phyloP scores from a whole-genome alignment of 371 early-diverging fungal species.

The Nematocida sp. region DNA sequence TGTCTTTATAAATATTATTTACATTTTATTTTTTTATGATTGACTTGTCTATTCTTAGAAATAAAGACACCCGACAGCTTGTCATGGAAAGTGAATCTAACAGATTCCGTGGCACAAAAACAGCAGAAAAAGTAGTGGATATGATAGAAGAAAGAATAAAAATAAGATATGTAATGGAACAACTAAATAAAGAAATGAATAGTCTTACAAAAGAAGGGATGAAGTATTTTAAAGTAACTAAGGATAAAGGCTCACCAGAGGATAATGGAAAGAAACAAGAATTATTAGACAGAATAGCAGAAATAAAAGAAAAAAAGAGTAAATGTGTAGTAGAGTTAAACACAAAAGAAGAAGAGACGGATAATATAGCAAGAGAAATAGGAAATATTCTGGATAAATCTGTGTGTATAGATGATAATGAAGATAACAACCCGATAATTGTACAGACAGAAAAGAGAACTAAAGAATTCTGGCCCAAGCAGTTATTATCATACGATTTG shows the following conservation, averaged over 20 bases:
- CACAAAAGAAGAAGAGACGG: conserved; percentile 56
- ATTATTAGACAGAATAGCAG: conserved; percentile 20
- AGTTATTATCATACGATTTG: conserved; percentile 71
- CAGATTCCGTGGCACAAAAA: conserved; percentile 54
- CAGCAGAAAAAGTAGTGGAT: conserved; percentile 55
- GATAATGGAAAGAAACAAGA: conserved; percentile 12
- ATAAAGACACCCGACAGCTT: conserved; percentile 22
- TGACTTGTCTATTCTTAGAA: conserved; percentile 47
- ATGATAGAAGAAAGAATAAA: conserved; percentile 62
- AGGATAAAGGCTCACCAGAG: conserved; percentile 35
- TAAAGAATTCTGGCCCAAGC: conserved; percentile 70
- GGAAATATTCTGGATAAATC: conserved; percentile 92
- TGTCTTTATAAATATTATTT: too few relatives aligned
- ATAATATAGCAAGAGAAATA: conserved; percentile 72
- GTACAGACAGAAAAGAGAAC: conserved; percentile 71
- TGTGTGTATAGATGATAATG: conserved; percentile 81
- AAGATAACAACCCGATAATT: conserved; percentile 81
- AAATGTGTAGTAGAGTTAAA: conserved; percentile 10
- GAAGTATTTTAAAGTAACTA: conserved; percentile 53
- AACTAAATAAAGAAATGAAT: conserved; percentile 65
- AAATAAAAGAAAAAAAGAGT: conserved; percentile 23
- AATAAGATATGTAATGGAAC: conserved; percentile 60
- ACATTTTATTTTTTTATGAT: conserved; percentile 45
- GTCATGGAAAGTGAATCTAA: conserved; percentile 66
- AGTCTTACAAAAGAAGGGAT: conserved; percentile 36